These are phyloP conservation scores for Globisporangium parvum DNA, from an alignment of 352 stramenopile species.

Conservation along the genomic window DNA sequence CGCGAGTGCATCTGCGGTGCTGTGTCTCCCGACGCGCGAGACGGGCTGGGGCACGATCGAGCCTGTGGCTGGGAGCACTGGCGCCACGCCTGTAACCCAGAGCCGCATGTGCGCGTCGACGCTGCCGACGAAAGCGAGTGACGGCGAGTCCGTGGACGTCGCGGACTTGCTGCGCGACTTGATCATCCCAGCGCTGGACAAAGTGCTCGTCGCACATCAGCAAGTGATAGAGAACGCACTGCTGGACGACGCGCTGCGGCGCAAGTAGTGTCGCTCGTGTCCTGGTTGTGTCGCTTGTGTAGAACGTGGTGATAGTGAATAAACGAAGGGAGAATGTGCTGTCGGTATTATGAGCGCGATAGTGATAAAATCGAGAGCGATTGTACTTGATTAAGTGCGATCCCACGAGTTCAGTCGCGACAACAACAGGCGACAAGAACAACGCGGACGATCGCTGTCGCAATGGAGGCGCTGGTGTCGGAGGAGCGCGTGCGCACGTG, in stretches of 20 bases:
- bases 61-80: neutral
- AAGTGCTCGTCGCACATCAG: constrained; percentile 4
- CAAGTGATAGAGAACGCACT: constrained; percentile 12
- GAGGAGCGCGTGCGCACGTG: constrained; percentile 2
- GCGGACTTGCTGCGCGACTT: constrained; percentile 8
- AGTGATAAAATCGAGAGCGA: too few relatives aligned
- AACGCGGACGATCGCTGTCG: neutral
- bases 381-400: too few relatives aligned
- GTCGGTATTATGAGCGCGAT: too few relatives aligned
- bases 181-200: constrained; percentile 8
- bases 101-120: constrained; percentile 3
- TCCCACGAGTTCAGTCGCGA: neutral
- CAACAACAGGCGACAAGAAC: neutral
- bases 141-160: neutral
- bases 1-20: neutral
- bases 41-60: constrained; percentile 9
- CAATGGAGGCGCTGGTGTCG: neutral
- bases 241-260: constrained; percentile 6
- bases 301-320: neutral
- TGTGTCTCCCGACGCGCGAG: constrained; percentile 8
- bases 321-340: neutral
- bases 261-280: neutral
- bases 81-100: neutral
- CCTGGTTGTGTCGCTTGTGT: neutral
- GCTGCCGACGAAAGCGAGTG: neutral